Evolutionary conservation across 768 basidiomycete genomes (phyloP), one percentile per base, ranked within the genome.

Genomic region (Strobilomyces confusus): DNA sequence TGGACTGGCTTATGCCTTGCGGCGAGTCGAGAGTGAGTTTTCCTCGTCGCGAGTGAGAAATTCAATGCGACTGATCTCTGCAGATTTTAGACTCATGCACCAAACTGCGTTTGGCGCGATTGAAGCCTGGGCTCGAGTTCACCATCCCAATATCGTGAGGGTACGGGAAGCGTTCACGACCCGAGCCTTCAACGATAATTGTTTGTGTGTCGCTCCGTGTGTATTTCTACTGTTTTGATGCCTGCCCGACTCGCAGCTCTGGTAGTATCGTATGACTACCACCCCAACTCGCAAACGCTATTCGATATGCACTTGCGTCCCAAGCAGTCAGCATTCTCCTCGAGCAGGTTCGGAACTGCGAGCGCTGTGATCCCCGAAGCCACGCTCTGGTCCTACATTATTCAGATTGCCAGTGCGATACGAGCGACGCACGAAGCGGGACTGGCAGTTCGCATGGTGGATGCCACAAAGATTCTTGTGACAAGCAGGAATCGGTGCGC

Each of bases 111-210:
- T 99, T 62, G 73, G 72, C 13, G 72, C 83, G 9, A 86, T 98
- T 43, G 95, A 97, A 58, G 74, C 82, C 15, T 99, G 97, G 97
- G 82, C 84, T 1, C 77, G 80, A 41, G 75, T 98, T 51, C 80
- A 76, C 17, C 95, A 98, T 72, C 94, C 97, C 1, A 86, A 81
- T 57, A 86, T 99, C 55, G 83, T 95, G 15, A 70, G 81, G 9
- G 74, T 98, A 20, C 80, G 82, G 45, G 97, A 98, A 67, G 97
- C 95, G 0, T 98, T 99, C 73, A 98, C 97, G 0, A 95, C 95
- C 0, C 80, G 86, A 26, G 83, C 89, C 1, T 99, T 99, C 69
- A 83, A 84, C 50, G 97, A 98, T 67, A 87, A 86, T 60, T 98
- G 95, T 95, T 63, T 47, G 87, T 55, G 26, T 44, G 41, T 58